Conservation (phyloP, 768 basidiomycete genomes). For the Infundibulicybe gibba region DNA sequence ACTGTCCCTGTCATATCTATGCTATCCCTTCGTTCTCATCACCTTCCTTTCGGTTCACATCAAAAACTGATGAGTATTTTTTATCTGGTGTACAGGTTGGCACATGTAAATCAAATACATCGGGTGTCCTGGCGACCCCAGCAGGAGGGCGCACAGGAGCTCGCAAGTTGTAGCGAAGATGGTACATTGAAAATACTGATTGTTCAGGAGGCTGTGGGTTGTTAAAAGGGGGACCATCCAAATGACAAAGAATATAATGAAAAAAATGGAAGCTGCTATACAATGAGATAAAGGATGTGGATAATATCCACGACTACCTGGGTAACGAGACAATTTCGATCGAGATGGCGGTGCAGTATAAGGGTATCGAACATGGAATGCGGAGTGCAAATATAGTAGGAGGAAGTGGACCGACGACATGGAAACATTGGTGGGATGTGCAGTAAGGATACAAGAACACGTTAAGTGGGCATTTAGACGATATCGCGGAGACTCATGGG, state of each 20-base stretch:
- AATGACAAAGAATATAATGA: conserved; percentile 32
- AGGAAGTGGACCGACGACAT: conserved; percentile 24
- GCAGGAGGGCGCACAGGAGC: conserved; percentile 31
- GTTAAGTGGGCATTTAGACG: conserved; percentile 56
- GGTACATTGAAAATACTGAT: conserved; percentile 79
- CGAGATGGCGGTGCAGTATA: conserved; percentile 44
- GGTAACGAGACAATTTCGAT: conserved; percentile 63
- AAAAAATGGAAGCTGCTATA: conserved; percentile 53
- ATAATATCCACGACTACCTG: conserved; percentile 35
- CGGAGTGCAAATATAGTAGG: conserved; percentile 46
- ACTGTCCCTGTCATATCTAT: background rate
- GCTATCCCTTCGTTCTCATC: conserved; percentile 3
- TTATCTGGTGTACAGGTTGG: conserved; percentile 37
- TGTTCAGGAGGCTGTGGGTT: conserved; percentile 46
- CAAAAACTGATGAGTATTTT: too few species aligned
- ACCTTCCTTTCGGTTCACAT: background rate
- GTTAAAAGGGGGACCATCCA: conserved; percentile 39
- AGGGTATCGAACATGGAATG: conserved; percentile 71
- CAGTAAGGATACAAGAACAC: conserved; percentile 83
- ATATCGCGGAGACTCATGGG: conserved; percentile 88
- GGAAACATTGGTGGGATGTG: conserved; percentile 38
- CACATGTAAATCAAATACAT: conserved; percentile 79
- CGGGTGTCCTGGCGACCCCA: conserved; percentile 75
- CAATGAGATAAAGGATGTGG: conserved; percentile 53
- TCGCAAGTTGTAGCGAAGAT: conserved; percentile 93